phyloP scores from a whole-genome alignment of 805 yeast species.

The Wickerhamiella australiensis region DNA sequence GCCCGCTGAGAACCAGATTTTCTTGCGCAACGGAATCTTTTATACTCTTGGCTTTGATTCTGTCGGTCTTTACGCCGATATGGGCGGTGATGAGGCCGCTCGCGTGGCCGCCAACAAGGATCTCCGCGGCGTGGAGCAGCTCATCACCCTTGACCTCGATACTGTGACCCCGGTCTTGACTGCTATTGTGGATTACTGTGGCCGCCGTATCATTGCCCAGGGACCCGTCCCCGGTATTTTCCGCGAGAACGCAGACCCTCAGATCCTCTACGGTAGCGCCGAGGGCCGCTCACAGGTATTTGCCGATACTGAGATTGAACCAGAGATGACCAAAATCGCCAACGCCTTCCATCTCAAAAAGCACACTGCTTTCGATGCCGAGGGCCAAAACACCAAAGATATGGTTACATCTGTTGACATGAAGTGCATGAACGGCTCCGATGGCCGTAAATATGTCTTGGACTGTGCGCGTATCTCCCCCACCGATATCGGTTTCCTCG shows the following conservation, averaged over 20 bases:
- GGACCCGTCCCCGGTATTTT: constrained; percentile 93
- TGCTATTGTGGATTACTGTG: constrained; percentile 80
- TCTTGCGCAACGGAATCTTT: constrained; percentile 70
- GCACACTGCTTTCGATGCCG: constrained; percentile 44
- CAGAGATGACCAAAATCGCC: constrained; percentile 47
- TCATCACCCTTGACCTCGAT: constrained; percentile 51
- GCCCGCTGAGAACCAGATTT: constrained; percentile 48
- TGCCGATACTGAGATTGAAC: constrained; percentile 41
- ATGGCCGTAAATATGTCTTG: constrained; percentile 69
- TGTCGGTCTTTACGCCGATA: constrained; percentile 48
- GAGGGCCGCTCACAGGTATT: constrained; percentile 45
- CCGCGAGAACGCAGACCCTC: constrained; percentile 34
- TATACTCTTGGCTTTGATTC: constrained; percentile 67
- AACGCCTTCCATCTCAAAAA: constrained; percentile 67
- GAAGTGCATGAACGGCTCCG: constrained; percentile 78
- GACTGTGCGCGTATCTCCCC: constrained; percentile 81
- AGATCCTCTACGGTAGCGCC: constrained; percentile 63
- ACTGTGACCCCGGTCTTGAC: constrained; percentile 66
- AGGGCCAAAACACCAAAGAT: constrained; percentile 33
- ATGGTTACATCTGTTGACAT: constrained; percentile 55
- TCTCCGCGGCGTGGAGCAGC: constrained; percentile 52
- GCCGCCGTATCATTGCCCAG: constrained; percentile 79
- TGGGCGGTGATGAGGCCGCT: constrained; percentile 81
- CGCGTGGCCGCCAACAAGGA: constrained; percentile 71
- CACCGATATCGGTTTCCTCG: constrained; percentile 65